Conservation (phyloP, 805 yeast species). For the Maudiozyma turicensis region DNA sequence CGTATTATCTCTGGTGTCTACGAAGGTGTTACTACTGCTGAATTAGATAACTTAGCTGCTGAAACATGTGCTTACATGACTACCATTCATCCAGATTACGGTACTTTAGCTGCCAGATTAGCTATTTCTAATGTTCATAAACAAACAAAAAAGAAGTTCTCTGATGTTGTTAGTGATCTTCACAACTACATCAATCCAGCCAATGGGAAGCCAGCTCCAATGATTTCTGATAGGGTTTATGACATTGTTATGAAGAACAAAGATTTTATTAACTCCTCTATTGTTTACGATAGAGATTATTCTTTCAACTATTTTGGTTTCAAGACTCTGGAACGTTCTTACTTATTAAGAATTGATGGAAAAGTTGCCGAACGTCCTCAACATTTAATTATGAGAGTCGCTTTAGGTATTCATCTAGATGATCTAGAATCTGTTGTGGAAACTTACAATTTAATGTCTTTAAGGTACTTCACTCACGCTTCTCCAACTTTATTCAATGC, state of each 20-base stretch:
- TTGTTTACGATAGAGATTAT: slow-evolving; percentile 66
- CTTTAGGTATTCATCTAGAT: slow-evolving; percentile 74
- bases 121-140: slow-evolving; percentile 88
- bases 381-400: slow-evolving; percentile 78
- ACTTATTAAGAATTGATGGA: slow-evolving; percentile 52
- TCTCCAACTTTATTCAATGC: slow-evolving; percentile 91
- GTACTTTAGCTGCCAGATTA: slow-evolving; percentile 84
- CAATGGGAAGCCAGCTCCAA: slow-evolving; percentile 41
- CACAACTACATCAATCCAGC: slow-evolving; percentile 69
- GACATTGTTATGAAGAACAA: slow-evolving; percentile 51
- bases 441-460: slow-evolving; percentile 80
- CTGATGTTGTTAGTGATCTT: slow-evolving; percentile 58
- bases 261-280: slow-evolving; percentile 56
- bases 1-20: slow-evolving; percentile 73
- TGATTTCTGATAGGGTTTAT: slow-evolving; percentile 58
- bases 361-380: slow-evolving; percentile 80
- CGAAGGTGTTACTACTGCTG: slow-evolving; percentile 86
- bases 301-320: slow-evolving; percentile 75
- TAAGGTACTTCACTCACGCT: slow-evolving; percentile 80
- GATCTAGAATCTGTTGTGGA: slow-evolving; percentile 56
- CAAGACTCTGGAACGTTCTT: slow-evolving; percentile 79
- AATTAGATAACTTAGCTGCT: slow-evolving; percentile 70
- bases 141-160: slow-evolving; percentile 73
- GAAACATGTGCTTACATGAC: slow-evolving; percentile 96
- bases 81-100: slow-evolving; percentile 94